A percentile compares a stretch with the other conserved stretches of the same genome.
Conservation (phyloP, 129 eudicot species). For the Flaveria bidentis region DNA sequence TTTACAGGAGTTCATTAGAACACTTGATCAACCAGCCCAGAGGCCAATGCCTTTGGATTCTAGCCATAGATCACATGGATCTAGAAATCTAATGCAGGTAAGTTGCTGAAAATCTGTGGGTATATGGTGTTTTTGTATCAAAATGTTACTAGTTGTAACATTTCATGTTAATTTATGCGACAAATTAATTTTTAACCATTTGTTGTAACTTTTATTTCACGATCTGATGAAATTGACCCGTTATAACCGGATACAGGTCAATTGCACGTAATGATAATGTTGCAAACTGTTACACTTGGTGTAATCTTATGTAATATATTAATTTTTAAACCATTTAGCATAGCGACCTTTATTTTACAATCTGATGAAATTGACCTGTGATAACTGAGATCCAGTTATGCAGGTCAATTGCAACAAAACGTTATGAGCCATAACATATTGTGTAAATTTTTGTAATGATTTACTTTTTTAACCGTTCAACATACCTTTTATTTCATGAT, state of each 20-base stretch:
- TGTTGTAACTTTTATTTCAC: background rate
- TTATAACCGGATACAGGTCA: background rate
- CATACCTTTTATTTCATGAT: too few species aligned
- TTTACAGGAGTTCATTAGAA: constrained; percentile 48
- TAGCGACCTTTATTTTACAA: too few species aligned
- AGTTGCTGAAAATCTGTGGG: constrained; percentile 27
- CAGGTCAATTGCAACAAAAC: background rate
- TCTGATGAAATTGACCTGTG: too few species aligned
- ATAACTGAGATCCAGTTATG: too few species aligned
- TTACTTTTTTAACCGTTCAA: too few species aligned
- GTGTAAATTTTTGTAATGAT: too few species aligned
- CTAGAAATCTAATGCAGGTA: constrained; percentile 41
- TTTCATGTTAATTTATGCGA: background rate
- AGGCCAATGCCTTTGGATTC: constrained; percentile 32
- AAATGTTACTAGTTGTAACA: background rate
- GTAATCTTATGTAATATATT: too few species aligned
- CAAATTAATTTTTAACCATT: background rate
- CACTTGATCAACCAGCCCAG: constrained; percentile 42
- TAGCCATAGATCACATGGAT: constrained; percentile 23
- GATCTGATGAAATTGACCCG: background rate
- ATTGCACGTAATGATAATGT: background rate
- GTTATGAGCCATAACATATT: background rate
- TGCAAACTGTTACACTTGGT: too few species aligned
- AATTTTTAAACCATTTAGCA: too few species aligned
- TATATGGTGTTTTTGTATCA: too few species aligned